These are phyloP conservation scores for Magnolia changhungtana DNA, from an alignment of 164 flowering plant genomes.

Conservation along the genomic window DNA sequence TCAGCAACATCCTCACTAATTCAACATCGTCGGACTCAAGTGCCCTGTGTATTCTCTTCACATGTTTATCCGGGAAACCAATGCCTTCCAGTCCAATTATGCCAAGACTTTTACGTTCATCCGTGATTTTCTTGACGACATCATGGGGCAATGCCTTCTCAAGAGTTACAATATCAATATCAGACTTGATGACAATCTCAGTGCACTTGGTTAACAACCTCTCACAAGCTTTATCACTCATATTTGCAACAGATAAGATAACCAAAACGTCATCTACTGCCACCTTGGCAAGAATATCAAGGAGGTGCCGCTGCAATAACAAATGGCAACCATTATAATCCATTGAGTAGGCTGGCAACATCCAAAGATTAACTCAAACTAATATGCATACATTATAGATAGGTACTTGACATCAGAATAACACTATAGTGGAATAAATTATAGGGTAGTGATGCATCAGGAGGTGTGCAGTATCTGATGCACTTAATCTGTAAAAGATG, in stretches of 20 bases:
- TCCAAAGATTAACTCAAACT: background rate
- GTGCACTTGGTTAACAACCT: constrained; percentile 45
- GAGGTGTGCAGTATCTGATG: too few species aligned
- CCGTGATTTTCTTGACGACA: constrained; percentile 49
- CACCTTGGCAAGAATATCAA: constrained; percentile 71
- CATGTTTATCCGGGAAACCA: constrained; percentile 64
- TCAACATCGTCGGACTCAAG: constrained; percentile 95
- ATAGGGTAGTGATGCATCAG: too few species aligned
- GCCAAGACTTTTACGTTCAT: constrained; percentile 42
- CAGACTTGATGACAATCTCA: constrained; percentile 52
- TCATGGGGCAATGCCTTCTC: constrained; percentile 58
- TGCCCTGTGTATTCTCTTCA: constrained; percentile 78
- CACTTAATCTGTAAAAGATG: too few species aligned
- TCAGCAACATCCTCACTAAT: constrained; percentile 70
- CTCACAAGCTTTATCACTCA: constrained; percentile 56
- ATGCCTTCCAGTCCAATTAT: constrained; percentile 29
- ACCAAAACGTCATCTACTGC: constrained; percentile 60
- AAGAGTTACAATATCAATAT: constrained; percentile 65
- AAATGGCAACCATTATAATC: background rate
- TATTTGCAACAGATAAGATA: constrained; percentile 60
- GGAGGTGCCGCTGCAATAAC: constrained; percentile 53
- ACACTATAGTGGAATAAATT: too few species aligned
- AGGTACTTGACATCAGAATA: too few species aligned
- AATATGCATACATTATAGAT: background rate
- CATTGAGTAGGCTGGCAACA: background rate